Base-by-base conservation (phyloP, 768 basidiomycete genomes). In the Collybiopsis confluens region DNA sequence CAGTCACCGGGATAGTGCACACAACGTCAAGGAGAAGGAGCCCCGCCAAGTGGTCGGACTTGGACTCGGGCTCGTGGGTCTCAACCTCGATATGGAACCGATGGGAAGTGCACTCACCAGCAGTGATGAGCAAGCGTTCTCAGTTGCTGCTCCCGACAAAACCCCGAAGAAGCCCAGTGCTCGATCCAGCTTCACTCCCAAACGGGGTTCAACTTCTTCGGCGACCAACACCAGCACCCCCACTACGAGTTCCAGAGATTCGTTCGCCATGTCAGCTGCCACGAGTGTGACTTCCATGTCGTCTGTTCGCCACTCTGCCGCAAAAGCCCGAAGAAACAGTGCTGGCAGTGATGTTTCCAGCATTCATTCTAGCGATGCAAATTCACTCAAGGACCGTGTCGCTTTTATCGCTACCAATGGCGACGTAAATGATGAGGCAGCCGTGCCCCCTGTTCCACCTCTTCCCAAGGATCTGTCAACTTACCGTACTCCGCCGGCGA, bases 401-500 rank as follows among this genome's bases (percentile, higher is more conserved):
- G 81, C 82, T 48, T 81, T 76, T 21, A 74, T 86, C 52, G 81
- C 79, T 43, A 70, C 71, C 47, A 80, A 77, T 58, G 79, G 75
- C 45, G 89, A 92, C 57, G 68, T 70, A 40, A 67, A 71, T 40
- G 88, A 90, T 54, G 82, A 82, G 59, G 71, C 73, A 55, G 62
- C 72, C 54, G 94, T 97, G n/a, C 94, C 94, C 16, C 93, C 93
- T 24, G 92, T 96, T 3, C 94, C 93, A 33, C 94, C 93, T 35
- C 73, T 97, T 24, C 93, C 93, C 40, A 95, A 97, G 72, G 91
- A 93, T 62, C 68, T 93, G 52, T 84, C 86, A n/a, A 82, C 70
- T 20, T 90, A 84, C 70, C 84, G 83, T 49, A 85, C 87, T 1
- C 87, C 87, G 21, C 83, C 82, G 16, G 70, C 78, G 20, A 78